These are phyloP conservation scores for Clonostachys rhizophaga DNA, from an alignment of 2,329 filamentous ascomycete species.

Conservation along the genomic window DNA sequence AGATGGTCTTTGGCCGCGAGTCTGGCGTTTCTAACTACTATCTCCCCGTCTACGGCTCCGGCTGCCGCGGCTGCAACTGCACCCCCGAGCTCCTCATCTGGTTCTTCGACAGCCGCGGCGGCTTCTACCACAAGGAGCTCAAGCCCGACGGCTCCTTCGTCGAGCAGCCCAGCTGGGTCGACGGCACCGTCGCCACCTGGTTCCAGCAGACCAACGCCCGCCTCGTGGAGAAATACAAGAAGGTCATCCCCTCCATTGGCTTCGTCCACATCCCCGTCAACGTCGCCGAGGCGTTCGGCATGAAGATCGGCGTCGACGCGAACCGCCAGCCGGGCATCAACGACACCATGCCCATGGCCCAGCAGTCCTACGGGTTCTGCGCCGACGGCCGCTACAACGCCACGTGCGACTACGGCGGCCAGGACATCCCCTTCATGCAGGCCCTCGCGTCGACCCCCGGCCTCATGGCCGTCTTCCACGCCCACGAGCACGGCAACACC, in stretches of 20 bases:
- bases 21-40: constrained; percentile 42
- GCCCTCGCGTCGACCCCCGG: constrained; percentile 50
- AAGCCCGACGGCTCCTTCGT: constrained; percentile 18
- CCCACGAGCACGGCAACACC: constrained; percentile 61
- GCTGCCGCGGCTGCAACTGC: constrained; percentile 23
- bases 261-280: constrained; percentile 45
- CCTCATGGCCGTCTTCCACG: constrained; percentile 54
- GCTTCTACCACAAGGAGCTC: constrained; percentile 39
- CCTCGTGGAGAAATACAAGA: constrained; percentile 17
- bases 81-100: constrained; percentile 50
- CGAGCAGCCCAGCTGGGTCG: constrained; percentile 38
- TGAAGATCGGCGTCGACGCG: constrained; percentile 22
- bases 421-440: constrained; percentile 60
- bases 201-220: constrained; percentile 24
- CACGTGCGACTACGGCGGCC: constrained; percentile 35
- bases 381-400: constrained; percentile 26
- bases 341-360: constrained; percentile 31
- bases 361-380: constrained; percentile 39
- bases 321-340: constrained; percentile 38
- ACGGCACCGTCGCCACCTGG: constrained; percentile 36
- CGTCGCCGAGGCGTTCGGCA: constrained; percentile 32
- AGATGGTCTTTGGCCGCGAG: constrained; percentile 28
- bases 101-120: constrained; percentile 68
- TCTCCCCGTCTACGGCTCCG: constrained; percentile 32
- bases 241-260: constrained; percentile 34